Conservation (phyloP, 331 rosid genomes). For the Quercus tomentella region DNA sequence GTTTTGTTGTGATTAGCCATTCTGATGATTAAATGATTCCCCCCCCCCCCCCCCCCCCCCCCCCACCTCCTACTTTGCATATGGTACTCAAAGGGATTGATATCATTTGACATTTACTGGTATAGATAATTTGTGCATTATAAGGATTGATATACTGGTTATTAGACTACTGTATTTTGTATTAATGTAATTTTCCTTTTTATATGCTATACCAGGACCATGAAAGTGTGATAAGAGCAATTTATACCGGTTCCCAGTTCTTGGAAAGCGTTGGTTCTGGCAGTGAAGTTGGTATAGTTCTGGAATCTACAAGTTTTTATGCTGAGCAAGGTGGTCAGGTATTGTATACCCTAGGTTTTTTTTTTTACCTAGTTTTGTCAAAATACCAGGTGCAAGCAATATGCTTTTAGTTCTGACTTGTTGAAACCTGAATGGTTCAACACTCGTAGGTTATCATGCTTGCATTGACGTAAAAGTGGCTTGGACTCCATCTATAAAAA, state of each 20-base stretch:
- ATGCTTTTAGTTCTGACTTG: neutral
- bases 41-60: too few species aligned
- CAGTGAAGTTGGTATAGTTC: conserved; percentile 68
- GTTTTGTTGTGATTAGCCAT: neutral
- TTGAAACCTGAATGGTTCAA: neutral
- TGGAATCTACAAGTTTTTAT: conserved; percentile 93
- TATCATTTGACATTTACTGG: neutral
- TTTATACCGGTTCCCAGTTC: conserved; percentile 77
- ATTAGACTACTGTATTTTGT: conserved; percentile 3
- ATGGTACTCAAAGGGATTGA: neutral
- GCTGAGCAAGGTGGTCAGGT: conserved; percentile 99
- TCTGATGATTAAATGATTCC: neutral
- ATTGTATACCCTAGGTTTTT: conserved; percentile 6
- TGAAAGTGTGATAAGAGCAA: conserved; percentile 69
- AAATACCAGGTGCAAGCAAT: neutral
- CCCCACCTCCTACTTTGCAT: neutral
- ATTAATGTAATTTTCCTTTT: conserved; percentile 7
- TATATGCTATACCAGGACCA: conserved; percentile 58
- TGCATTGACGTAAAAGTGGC: neutral
- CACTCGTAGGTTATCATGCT: neutral
- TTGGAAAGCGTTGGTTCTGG: conserved; percentile 49
- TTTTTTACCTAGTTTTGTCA: conserved; percentile 4
- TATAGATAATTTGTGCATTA: neutral
- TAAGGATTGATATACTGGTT: neutral
- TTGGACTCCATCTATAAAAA: neutral